Percentiles rank a stretch among this genome's conserved stretches.
Conservation (phyloP, 2,329 filamentous ascomycete species). For the Alternaria dauci region DNA sequence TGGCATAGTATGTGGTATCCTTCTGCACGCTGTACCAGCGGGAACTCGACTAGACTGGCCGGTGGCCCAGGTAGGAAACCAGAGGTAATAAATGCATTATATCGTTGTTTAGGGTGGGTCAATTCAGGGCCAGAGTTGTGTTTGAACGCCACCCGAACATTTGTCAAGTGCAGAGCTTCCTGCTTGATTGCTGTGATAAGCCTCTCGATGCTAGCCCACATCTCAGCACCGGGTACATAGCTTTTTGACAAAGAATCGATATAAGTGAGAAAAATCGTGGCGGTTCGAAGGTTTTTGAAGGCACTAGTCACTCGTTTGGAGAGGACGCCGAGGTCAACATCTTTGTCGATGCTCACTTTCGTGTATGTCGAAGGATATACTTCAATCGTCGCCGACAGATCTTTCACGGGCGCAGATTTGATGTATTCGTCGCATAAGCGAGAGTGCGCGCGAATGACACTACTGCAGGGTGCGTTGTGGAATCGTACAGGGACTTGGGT, state of each 20-base stretch:
- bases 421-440: slow-evolving; percentile 86
- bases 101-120: background rate
- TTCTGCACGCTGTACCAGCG: background rate
- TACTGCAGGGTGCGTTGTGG: slow-evolving; percentile 63
- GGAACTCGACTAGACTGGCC: background rate
- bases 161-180: background rate
- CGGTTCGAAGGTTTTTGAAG: background rate
- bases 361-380: background rate
- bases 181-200: background rate
- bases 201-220: background rate
- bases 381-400: background rate
- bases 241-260: background rate
- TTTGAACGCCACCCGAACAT: background rate
- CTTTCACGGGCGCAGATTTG: background rate
- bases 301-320: background rate
- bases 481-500: slow-evolving; percentile 79
- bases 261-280: background rate
- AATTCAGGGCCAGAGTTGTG: background rate
- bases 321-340: background rate
- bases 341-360: background rate
- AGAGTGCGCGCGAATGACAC: slow-evolving; percentile 70
- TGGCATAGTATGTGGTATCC: background rate
- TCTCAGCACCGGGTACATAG: background rate
- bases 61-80: background rate
- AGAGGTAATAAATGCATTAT: background rate